Evolutionary conservation across 495 filamentous ascomycete species (phyloP), one percentile per base, ranked within the genome.

Genomic region (Neurospora tetrasperma): DNA sequence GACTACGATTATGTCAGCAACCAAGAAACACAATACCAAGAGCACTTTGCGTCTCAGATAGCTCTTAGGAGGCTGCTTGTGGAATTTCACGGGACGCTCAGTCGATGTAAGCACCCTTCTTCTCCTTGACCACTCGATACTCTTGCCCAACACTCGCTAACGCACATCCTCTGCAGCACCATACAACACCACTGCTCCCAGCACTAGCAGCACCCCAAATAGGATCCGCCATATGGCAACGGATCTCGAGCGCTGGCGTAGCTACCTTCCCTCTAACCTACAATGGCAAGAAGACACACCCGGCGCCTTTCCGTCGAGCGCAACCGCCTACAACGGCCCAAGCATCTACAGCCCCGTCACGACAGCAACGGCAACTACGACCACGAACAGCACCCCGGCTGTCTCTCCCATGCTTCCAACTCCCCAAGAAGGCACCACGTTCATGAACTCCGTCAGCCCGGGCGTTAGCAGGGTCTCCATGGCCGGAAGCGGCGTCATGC

Each of bases 11-110:
- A 86, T 71, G 73, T 82, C 11, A 84, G 82, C n/a, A 84, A 84
- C 71, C 83, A 86, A 70, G 79, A 83, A 31, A 83, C 81, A 8
- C 86, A 87, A 71, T 87, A 86, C 70, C 84, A 86, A 70, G 85
- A 87, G 71, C 84, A 88, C 69, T 88, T 88, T 75, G 83, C 86
- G 5, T 87, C 88, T 0, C 87, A 89, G 73, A 85, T 89, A 71
- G 86, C 87, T 6, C 81, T 90, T 41, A 82, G 87, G n/a, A 80
- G 84, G 5, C 76, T 89, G 4, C 82, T 85, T 16, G 81, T 85
- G 14, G 80, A 85, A 31, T 84, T 89, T 43, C 84, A 89, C 71
- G 76, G 78, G 27, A 82, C 77, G 12, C 77, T 90, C 42, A 85
- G 82, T 69, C 84, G 86, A 72, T 80, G 87, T 86, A 80, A 75